Conservation (phyloP, 345 rosid species). For the Citropsis articulata region DNA sequence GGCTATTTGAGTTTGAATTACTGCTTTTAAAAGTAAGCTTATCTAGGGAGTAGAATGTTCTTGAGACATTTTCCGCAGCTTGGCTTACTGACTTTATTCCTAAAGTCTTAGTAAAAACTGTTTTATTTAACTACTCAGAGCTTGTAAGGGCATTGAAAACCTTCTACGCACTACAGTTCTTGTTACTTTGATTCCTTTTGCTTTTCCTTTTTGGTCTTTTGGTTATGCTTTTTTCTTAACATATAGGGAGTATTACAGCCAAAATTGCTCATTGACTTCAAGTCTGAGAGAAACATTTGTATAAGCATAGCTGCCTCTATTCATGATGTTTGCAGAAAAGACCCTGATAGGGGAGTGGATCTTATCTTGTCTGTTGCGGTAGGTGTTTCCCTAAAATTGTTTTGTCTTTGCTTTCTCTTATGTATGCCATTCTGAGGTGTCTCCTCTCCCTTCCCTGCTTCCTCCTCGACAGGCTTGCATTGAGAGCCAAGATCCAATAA, state of each 20-base stretch:
- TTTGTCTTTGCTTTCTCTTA: conserved; percentile 19
- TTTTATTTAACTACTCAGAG: neutral
- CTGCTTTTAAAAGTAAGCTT: conserved; percentile 2
- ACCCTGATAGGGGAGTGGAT: conserved; percentile 98
- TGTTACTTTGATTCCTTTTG: neutral
- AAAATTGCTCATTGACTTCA: conserved; percentile 48
- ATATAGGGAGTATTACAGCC: conserved; percentile 70
- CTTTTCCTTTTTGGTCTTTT: conserved; percentile 5
- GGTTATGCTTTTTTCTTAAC: conserved; percentile 17
- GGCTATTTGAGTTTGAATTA: neutral
- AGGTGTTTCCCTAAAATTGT: conserved; percentile 28
- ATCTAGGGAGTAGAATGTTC: neutral
- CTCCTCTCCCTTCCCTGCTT: neutral
- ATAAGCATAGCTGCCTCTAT: conserved; percentile 80
- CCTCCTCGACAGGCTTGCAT: conserved; percentile 66
- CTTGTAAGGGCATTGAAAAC: neutral
- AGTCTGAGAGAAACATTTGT: conserved; percentile 58
- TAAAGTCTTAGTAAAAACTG: neutral
- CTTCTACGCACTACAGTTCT: neutral
- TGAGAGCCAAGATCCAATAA: conserved; percentile 63
- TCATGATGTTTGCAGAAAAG: conserved; percentile 71
- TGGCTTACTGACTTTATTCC: conserved; percentile 4
- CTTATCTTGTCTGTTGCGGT: conserved; percentile 95
- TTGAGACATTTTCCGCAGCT: neutral
- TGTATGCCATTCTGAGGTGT: conserved; percentile 15